Evolutionary conservation across 1,284 basidiomycete genomes (phyloP).

Genomic region (Leccinum subfulvum): DNA sequence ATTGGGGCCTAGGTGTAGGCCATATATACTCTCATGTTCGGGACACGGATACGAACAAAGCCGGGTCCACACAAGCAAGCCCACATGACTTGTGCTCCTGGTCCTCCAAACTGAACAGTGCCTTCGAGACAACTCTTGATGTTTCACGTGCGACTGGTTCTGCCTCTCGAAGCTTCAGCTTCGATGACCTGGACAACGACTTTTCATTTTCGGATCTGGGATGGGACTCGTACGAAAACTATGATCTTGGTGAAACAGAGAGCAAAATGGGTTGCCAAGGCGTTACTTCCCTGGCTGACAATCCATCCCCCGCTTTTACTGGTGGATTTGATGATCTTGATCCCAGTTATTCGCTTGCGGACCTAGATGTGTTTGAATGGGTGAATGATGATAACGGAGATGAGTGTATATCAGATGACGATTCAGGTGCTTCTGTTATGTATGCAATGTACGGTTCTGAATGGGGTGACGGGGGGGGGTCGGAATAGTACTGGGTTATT

Average conservation of each 20-base stretch:
- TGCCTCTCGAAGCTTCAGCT: neutral
- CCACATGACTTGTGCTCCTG: neutral
- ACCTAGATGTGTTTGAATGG: no score
- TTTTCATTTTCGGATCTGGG: neutral
- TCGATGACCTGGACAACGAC: neutral
- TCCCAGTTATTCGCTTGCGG: no score
- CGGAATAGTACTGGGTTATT: no score
- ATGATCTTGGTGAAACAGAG: neutral
- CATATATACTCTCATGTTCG: neutral
- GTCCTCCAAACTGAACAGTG: neutral
- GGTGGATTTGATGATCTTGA: no score
- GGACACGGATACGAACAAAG: neutral
- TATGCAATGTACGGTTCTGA: no score
- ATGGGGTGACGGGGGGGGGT: no score
- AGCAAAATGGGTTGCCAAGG: neutral
- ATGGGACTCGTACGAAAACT: neutral
- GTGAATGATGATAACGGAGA: no score
- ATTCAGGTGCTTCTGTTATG: no score
- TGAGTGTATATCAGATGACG: no score
- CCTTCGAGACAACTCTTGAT: neutral
- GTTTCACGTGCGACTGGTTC: neutral
- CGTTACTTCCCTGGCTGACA: no score
- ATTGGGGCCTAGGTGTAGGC: neutral
- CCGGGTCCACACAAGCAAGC: neutral
- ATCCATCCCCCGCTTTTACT: no score